Percentiles rank a stretch among this genome's conserved stretches.
These are phyloP conservation scores for Arabidopsis thaliana DNA, from an alignment of 345 rosid genomes.

Conservation along the genomic window DNA sequence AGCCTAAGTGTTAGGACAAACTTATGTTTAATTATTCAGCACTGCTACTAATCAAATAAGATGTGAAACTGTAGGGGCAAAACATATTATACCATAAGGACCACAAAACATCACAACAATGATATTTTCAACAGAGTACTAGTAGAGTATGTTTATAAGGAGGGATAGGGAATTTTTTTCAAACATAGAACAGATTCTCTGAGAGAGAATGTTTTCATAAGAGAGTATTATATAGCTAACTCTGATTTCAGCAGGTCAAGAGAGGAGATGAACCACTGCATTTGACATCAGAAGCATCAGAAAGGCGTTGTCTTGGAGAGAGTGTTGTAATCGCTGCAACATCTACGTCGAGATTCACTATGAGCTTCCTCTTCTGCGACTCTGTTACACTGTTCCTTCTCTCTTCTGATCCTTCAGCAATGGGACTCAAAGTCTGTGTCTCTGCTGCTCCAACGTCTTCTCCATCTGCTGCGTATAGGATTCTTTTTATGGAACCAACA, in stretches of 20 bases:
- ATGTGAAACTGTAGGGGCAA: slow-evolving; percentile 10
- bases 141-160: slow-evolving; percentile 1
- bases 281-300: slow-evolving; percentile 90
- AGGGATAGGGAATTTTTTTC: slow-evolving; percentile 4
- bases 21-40: background rate
- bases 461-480: slow-evolving; percentile 80
- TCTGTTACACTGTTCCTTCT: slow-evolving; percentile 54
- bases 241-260: slow-evolving; percentile 68
- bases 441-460: slow-evolving; percentile 59
- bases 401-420: slow-evolving; percentile 75
- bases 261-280: slow-evolving; percentile 85
- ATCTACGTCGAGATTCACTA: slow-evolving; percentile 75
- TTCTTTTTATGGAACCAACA: slow-evolving; percentile 78
- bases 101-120: slow-evolving; percentile 34
- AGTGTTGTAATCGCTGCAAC: slow-evolving; percentile 65
- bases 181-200: slow-evolving; percentile 18
- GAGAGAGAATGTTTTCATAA: slow-evolving; percentile 26
- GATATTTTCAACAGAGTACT: slow-evolving; percentile 14
- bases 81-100: slow-evolving; percentile 20
- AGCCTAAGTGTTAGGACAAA: slow-evolving; percentile 26
- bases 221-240: background rate
- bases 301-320: slow-evolving; percentile 87
- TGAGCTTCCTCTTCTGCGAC: slow-evolving; percentile 77
- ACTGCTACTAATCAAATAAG: background rate
- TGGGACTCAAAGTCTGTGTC: slow-evolving; percentile 85